A percentile compares a stretch with the other conserved stretches of the same genome.
Evolutionary conservation across 2,329 filamentous ascomycete genomes (phyloP).

Genomic region (Penicillium paneum): DNA sequence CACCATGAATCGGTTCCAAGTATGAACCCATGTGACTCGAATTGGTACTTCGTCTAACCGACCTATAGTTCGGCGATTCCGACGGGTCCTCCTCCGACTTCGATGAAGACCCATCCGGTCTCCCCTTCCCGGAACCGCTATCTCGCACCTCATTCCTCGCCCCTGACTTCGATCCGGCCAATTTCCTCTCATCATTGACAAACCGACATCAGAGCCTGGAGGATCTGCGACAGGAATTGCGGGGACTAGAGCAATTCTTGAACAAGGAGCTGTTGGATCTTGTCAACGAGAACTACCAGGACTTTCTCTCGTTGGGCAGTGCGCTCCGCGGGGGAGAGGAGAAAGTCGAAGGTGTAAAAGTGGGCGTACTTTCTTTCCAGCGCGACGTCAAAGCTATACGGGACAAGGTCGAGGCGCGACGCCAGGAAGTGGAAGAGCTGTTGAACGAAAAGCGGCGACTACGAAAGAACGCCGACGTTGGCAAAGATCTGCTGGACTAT

Average conservation of each 20-base stretch:
- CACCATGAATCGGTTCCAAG: constrained; percentile 35
- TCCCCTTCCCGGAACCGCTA: constrained; percentile 86
- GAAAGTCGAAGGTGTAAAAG: constrained; percentile 81
- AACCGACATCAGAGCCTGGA: constrained; percentile 94
- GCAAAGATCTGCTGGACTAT: constrained; percentile 49
- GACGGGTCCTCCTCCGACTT: constrained; percentile 49
- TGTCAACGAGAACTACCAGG: constrained; percentile 91
- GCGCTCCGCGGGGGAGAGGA: constrained; percentile 86
- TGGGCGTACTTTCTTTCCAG: constrained; percentile 80
- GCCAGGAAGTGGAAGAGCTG: constrained; percentile 60
- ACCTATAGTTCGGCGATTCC: constrained; percentile 42
- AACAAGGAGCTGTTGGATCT: constrained; percentile 86
- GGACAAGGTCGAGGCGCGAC: constrained; percentile 61
- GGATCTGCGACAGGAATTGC: constrained; percentile 81
- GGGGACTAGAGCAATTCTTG: constrained; percentile 73
- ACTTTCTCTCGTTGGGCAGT: constrained; percentile 79
- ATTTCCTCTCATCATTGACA: constrained; percentile 77
- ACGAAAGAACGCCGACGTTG: constrained; percentile 60
- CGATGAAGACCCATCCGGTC: constrained; percentile 61
- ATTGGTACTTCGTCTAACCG: neutral
- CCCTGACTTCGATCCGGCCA: constrained; percentile 71
- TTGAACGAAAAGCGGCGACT: constrained; percentile 66
- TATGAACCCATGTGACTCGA: constrained; percentile 19
- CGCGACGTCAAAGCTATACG: constrained; percentile 76
- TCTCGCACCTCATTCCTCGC: constrained; percentile 78